Evolutionary conservation across 495 filamentous ascomycete genomes (phyloP).

Genomic region (Pseudevernia furfuracea): DNA sequence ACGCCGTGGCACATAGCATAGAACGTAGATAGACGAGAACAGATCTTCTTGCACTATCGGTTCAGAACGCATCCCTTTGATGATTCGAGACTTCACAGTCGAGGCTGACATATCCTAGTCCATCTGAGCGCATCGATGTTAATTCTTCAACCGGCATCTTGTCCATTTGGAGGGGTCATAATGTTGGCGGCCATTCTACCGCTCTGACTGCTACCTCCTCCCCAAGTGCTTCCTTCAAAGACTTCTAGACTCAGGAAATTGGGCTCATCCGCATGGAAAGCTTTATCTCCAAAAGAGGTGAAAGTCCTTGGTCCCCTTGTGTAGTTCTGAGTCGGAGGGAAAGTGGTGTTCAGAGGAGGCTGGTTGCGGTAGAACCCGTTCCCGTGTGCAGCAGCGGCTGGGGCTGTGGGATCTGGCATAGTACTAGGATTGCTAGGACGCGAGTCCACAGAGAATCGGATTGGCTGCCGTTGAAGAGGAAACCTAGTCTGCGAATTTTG

Average conservation of each 20-base stretch:
- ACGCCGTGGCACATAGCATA: slow-evolving; percentile 11
- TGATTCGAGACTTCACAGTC: not conserved
- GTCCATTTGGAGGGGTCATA: slow-evolving; percentile 39
- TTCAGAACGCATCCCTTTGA: not conserved
- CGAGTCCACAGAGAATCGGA: slow-evolving; percentile 1
- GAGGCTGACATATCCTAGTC: not conserved
- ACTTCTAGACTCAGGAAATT: slow-evolving; percentile 21
- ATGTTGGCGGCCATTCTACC: slow-evolving; percentile 1
- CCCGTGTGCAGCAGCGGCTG: not conserved
- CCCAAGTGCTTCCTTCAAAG: slow-evolving; percentile 7
- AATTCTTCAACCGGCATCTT: slow-evolving; percentile 37
- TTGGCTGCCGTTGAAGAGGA: slow-evolving; percentile 3
- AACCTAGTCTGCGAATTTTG: slow-evolving; percentile 14
- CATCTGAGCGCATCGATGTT: not conserved
- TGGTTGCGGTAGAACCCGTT: slow-evolving; percentile 7
- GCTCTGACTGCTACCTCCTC: slow-evolving; percentile 17
- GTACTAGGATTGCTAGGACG: slow-evolving; percentile 18
- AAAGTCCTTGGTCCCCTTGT: slow-evolving; percentile 9
- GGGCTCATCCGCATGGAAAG: slow-evolving; percentile 9
- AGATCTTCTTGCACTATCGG: slow-evolving; percentile 5
- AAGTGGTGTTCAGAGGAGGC: not conserved
- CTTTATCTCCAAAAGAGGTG: slow-evolving; percentile 1
- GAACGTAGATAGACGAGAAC: slow-evolving; percentile 8
- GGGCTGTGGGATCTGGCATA: slow-evolving; percentile 23
- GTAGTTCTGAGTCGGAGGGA: not conserved